These are phyloP conservation scores for Cercospora brassicicola DNA, from an alignment of 2,329 filamentous ascomycete genomes.

Conservation along the genomic window DNA sequence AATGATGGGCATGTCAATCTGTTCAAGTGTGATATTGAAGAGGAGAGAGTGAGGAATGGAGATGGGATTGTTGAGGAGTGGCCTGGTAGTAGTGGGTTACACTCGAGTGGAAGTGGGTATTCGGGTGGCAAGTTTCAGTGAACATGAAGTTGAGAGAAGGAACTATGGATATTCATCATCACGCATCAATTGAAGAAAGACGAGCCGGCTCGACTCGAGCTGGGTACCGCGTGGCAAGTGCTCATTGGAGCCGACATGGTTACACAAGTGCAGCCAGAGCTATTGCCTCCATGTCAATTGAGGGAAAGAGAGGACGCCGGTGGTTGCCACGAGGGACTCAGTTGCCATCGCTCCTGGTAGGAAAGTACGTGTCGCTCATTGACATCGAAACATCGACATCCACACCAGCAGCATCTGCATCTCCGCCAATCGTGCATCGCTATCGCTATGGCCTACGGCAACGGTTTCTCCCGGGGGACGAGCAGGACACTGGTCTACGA, in stretches of 20 bases:
- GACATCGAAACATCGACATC: too few species aligned
- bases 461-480: background rate
- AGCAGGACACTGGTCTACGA: background rate
- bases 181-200: background rate
- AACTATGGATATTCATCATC: background rate
- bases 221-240: background rate
- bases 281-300: background rate
- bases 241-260: background rate
- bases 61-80: conserved; percentile 17
- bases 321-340: background rate
- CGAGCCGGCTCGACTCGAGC: background rate
- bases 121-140: background rate
- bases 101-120: conserved; percentile 1
- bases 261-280: background rate
- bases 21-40: conserved; percentile 51
- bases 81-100: background rate
- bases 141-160: background rate
- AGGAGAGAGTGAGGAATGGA: conserved; percentile 22
- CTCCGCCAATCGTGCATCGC: background rate
- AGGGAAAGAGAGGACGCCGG: background rate
- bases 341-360: background rate
- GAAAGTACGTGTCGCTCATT: too few species aligned
- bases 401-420: background rate
- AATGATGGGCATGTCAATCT: conserved; percentile 90
- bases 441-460: background rate